Evolutionary conservation across 331 rosid genomes (phyloP).

Genomic region (Ulmus americana): DNA sequence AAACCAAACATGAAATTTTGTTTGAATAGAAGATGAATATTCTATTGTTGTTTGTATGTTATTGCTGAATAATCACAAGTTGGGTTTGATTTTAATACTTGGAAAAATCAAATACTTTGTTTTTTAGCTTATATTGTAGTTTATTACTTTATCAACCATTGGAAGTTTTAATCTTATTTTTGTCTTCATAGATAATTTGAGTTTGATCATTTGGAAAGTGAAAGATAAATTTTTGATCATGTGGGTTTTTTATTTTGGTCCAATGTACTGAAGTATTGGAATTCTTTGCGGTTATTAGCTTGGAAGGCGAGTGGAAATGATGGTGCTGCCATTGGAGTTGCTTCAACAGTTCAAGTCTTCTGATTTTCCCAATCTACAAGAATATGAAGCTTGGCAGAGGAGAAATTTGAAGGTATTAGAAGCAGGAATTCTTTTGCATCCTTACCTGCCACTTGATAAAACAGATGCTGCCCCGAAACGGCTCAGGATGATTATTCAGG

Average conservation of each 20-base stretch:
- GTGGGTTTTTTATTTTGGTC: neutral
- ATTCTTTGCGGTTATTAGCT: constrained; percentile 46
- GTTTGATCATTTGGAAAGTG: neutral
- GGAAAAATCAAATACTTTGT: neutral
- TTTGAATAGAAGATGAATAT: neutral
- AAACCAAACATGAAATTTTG: neutral
- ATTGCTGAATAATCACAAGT: constrained; percentile 19
- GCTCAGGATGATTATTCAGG: constrained; percentile 55
- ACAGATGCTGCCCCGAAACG: constrained; percentile 51
- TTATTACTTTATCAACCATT: neutral
- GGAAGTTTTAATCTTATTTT: neutral
- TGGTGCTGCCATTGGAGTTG: constrained; percentile 85
- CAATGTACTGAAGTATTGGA: neutral
- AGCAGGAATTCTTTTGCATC: constrained; percentile 69
- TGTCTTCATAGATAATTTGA: neutral
- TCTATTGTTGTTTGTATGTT: neutral
- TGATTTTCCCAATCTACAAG: constrained; percentile 70
- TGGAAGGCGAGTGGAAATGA: constrained; percentile 69
- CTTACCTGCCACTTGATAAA: constrained; percentile 56
- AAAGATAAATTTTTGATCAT: neutral
- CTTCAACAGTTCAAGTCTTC: constrained; percentile 79
- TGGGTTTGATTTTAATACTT: neutral
- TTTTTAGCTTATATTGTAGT: neutral
- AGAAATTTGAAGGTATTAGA: constrained; percentile 75
- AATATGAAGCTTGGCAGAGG: constrained; percentile 80